Percentiles rank a stretch among this genome's conserved stretches.
phyloP scores from a whole-genome alignment of 768 basidiomycete genomes.

The Xerocomellus chrysenteron region DNA sequence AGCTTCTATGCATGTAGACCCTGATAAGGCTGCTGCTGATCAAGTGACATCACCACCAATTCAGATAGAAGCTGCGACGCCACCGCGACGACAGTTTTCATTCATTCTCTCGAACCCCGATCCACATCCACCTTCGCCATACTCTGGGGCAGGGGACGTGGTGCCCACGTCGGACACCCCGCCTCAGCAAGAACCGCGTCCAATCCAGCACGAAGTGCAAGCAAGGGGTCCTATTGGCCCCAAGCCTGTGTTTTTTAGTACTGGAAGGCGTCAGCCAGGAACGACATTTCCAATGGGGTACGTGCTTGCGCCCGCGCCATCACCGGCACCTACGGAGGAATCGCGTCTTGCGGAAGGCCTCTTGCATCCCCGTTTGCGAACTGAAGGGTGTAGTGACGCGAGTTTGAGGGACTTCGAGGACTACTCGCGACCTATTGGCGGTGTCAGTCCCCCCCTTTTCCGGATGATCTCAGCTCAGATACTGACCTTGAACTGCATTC shows the following conservation, averaged over 20 bases:
- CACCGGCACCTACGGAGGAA: slow-evolving; percentile 30
- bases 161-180: neutral
- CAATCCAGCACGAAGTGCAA: neutral
- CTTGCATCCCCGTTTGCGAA: slow-evolving; percentile 29
- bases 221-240: neutral
- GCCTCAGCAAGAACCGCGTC: neutral
- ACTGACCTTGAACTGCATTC: neutral
- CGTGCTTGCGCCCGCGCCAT: slow-evolving; percentile 9
- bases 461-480: neutral
- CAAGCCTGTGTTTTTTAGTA: neutral
- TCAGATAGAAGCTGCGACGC: slow-evolving; percentile 14
- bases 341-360: slow-evolving; percentile 27
- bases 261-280: neutral
- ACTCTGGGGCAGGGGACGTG: slow-evolving; percentile 3
- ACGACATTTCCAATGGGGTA: slow-evolving; percentile 3
- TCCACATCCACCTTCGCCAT: slow-evolving; percentile 21
- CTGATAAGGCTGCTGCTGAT: slow-evolving; percentile 10
- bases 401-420: slow-evolving; percentile 35
- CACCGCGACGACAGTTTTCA: slow-evolving; percentile 22
- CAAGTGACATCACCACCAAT: slow-evolving; percentile 16
- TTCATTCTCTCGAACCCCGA: slow-evolving; percentile 35
- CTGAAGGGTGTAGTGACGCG: slow-evolving; percentile 22
- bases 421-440: slow-evolving; percentile 33
- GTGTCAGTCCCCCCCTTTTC: slow-evolving; percentile 20
- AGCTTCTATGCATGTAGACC: slow-evolving; percentile 10